Evolutionary conservation across 768 basidiomycete species (phyloP).

Genomic region (Suillus fuscotomentosus): DNA sequence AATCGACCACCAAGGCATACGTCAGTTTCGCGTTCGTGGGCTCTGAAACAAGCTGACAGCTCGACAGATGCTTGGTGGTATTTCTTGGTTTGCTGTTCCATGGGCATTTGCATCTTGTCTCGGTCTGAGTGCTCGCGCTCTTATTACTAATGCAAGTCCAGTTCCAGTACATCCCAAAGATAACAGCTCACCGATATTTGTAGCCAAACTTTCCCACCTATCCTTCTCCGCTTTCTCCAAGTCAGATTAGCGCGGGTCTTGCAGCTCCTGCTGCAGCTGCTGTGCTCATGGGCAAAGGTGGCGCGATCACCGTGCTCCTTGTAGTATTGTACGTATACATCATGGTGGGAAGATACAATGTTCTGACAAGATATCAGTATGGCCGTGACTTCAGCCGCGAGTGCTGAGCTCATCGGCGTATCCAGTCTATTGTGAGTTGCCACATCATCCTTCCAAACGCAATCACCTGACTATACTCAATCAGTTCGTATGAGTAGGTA

Average conservation of each 20-base stretch:
- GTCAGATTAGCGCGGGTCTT: constrained; percentile 41
- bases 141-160: constrained; percentile 29
- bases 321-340: constrained; percentile 36
- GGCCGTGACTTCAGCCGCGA: constrained; percentile 48
- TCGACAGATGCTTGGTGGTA: constrained; percentile 50
- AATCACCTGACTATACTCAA: not conserved
- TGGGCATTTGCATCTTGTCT: constrained; percentile 49
- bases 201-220: constrained; percentile 56
- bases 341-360: not conserved
- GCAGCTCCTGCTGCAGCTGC: constrained; percentile 46
- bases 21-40: constrained; percentile 23
- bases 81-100: constrained; percentile 59
- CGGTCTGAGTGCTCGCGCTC: constrained; percentile 41
- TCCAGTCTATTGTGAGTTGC: constrained; percentile 40
- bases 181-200: constrained; percentile 1
- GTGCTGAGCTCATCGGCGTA: constrained; percentile 46
- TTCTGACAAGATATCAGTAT: constrained; percentile 22
- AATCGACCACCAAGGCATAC: constrained; percentile 51
- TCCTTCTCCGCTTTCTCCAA: constrained; percentile 39
- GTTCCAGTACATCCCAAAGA: not conserved
- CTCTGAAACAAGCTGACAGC: not conserved
- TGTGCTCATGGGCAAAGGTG: constrained; percentile 44
- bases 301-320: constrained; percentile 42
- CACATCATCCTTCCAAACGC: constrained; percentile 4
- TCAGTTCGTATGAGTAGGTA: constrained; percentile 47